A percentile compares a stretch with the other conserved stretches of the same genome.
Evolutionary conservation across 495 filamentous ascomycete genomes (phyloP).

Genomic region (Cudoniella acicularis): DNA sequence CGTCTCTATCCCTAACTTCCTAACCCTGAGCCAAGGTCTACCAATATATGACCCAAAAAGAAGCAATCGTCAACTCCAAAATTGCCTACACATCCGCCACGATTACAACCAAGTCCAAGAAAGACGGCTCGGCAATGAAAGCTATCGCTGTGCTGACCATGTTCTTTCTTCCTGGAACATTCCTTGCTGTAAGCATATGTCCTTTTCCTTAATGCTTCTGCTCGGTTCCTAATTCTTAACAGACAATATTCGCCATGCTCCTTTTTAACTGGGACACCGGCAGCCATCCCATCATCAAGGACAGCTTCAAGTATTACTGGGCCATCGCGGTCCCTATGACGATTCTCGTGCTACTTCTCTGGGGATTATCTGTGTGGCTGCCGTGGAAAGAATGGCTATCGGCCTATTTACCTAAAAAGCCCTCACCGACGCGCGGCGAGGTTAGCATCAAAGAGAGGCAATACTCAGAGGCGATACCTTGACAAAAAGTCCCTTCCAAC

Average conservation of each 20-base stretch:
- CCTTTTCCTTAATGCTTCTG: not conserved
- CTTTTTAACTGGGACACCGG: not conserved
- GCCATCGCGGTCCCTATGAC: slow-evolving; percentile 9
- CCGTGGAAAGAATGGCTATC: slow-evolving; percentile 8
- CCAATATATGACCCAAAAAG: not conserved
- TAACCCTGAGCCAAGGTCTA: not conserved
- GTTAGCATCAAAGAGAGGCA: no score
- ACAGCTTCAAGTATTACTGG: not conserved
- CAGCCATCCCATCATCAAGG: not conserved
- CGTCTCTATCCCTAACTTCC: not conserved
- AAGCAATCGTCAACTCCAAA: not conserved
- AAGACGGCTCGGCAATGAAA: slow-evolving; percentile 18
- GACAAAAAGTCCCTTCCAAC: no score
- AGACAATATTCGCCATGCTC: not conserved
- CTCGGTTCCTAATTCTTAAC: not conserved
- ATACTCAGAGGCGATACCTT: no score
- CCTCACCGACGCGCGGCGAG: no score
- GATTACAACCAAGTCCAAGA: not conserved
- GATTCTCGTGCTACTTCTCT: not conserved
- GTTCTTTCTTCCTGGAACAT: slow-evolving; percentile 20
- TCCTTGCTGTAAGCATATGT: slow-evolving; percentile 18
- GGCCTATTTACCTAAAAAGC: no score
- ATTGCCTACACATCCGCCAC: not conserved
- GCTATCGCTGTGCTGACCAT: slow-evolving; percentile 23
- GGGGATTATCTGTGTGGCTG: not conserved